Percentiles rank a stretch among this genome's conserved stretches.
These are phyloP conservation scores for Starmerella ratchasimensis DNA, from an alignment of 805 yeast species.

Conservation along the genomic window DNA sequence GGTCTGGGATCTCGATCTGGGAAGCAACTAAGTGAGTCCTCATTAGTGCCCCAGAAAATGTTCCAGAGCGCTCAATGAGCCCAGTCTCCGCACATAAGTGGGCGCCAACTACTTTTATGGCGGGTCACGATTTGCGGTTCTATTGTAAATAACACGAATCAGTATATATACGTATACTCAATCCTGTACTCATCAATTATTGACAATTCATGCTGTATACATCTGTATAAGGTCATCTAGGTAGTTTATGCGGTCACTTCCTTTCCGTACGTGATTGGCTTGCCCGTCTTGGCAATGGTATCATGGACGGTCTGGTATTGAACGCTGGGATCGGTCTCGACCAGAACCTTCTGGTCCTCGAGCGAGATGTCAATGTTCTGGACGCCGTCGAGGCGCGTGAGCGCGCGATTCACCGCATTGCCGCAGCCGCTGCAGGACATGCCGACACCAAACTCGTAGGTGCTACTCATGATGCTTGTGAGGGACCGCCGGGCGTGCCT, in stretches of 20 bases:
- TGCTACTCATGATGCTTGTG: not conserved
- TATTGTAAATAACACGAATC: no score
- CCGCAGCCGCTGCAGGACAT: constrained; percentile 48
- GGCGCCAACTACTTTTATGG: no score
- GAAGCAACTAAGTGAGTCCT: constrained; percentile 7
- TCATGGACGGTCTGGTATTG: constrained; percentile 67
- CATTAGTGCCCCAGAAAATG: not conserved
- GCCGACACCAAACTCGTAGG: constrained; percentile 22
- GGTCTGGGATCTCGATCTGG: constrained; percentile 42
- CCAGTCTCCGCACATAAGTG: no score
- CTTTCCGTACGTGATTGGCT: constrained; percentile 58
- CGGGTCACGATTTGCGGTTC: no score
- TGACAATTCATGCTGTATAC: no score
- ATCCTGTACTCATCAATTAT: no score
- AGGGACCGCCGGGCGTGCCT: no score
- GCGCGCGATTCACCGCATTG: constrained; percentile 67
- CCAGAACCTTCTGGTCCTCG: constrained; percentile 71
- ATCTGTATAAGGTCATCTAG: not conserved
- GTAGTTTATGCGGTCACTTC: constrained; percentile 8
- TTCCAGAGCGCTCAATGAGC: no score
- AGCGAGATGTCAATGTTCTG: constrained; percentile 58
- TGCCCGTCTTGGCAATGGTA: constrained; percentile 82
- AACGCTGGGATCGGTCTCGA: constrained; percentile 40
- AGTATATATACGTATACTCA: no score
- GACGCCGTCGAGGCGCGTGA: constrained; percentile 60